Conservation (phyloP, 2,329 filamentous ascomycete genomes). For the Truncatella angustata region DNA sequence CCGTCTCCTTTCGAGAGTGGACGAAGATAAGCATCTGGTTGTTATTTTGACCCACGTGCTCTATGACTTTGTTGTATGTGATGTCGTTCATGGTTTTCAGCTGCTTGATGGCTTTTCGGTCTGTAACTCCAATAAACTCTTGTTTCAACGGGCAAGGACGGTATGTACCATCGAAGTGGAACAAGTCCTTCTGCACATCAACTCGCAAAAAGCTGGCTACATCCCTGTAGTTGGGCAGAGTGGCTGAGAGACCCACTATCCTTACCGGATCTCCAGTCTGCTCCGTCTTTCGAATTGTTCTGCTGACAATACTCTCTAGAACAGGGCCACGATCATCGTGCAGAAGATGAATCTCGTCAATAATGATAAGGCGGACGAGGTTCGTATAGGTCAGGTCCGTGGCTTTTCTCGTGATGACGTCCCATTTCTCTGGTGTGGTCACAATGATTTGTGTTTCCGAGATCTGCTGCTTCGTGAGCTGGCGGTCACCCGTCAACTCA, state of each 20-base stretch:
- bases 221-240: constrained; percentile 93
- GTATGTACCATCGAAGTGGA: constrained; percentile 95
- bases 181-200: constrained; percentile 79
- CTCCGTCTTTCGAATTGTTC: constrained; percentile 89
- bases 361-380: constrained; percentile 92
- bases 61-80: constrained; percentile 94
- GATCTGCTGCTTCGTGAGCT: constrained; percentile 98
- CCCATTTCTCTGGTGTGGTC: constrained; percentile 98
- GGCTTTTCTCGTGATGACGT: constrained; percentile 96
- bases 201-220: constrained; percentile 94
- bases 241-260: constrained; percentile 89
- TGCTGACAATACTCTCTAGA: constrained; percentile 91
- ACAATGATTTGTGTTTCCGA: constrained; percentile 97
- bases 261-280: constrained; percentile 93
- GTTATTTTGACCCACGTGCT: constrained; percentile 87
- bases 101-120: constrained; percentile 98
- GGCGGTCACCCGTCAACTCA: constrained; percentile 96
- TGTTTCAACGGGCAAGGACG: constrained; percentile 92
- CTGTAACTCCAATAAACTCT: constrained; percentile 95
- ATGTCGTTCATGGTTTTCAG: constrained; percentile 99
- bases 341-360: constrained; percentile 96
- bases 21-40: constrained; percentile 99
- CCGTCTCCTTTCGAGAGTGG: constrained; percentile 96
- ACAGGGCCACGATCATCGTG: constrained; percentile 98
- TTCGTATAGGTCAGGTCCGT: constrained; percentile 97